Percentiles rank a stretch among this genome's conserved stretches.
Conservation (phyloP, 148 eudicot genomes). For the Fagopyrum tataricum region DNA sequence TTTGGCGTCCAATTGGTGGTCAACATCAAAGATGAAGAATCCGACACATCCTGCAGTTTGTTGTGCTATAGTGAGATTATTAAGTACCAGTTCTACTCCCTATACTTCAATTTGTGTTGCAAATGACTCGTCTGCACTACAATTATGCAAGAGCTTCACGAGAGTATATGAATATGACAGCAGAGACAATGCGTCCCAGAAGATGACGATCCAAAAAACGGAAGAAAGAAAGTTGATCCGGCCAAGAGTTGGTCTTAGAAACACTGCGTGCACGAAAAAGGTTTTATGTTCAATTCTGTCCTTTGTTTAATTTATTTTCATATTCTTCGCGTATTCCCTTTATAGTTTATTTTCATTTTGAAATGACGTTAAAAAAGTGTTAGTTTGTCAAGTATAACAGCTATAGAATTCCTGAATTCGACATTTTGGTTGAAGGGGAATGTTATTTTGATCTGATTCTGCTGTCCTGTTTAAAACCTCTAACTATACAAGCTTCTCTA, state of each 20-base stretch:
- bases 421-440: not conserved
- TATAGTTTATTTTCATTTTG: not conserved
- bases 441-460: not conserved
- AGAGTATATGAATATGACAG: not conserved
- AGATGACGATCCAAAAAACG: not conserved
- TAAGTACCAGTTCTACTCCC: not conserved
- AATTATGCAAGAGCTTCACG: not conserved
- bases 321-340: not conserved
- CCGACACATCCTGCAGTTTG: not conserved
- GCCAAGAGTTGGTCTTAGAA: not conserved
- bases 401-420: not conserved
- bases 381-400: not conserved
- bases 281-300: not conserved
- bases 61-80: not conserved
- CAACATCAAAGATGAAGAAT: slow-evolving; percentile 25
- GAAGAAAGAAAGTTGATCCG: not conserved
- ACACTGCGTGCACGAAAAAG: not conserved
- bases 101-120: not conserved
- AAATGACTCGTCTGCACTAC: not conserved
- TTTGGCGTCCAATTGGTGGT: slow-evolving; percentile 68
- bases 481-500: not conserved
- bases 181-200: not conserved
- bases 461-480: not conserved
- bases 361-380: not conserved
- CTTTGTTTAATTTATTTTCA: not conserved